A percentile compares a stretch with the other conserved stretches of the same genome.
phyloP scores from a whole-genome alignment of 1,284 basidiomycete species.

The Puccinia novopanici region DNA sequence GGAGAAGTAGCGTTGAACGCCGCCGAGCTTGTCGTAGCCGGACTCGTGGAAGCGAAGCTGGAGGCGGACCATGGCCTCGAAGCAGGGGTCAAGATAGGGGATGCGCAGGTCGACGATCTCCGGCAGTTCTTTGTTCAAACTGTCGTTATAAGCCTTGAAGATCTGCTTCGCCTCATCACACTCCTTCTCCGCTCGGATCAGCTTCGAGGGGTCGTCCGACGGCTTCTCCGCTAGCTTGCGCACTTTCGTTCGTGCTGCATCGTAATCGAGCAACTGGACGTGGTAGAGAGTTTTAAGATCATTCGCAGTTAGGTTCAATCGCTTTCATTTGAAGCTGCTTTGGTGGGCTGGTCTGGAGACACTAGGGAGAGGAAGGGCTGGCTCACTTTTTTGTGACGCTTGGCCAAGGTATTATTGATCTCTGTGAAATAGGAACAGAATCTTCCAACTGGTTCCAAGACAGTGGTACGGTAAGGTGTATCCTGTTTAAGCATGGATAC shows the following conservation, averaged over 20 bases:
- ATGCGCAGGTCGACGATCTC: slow-evolving; percentile 90
- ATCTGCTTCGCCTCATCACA: slow-evolving; percentile 89
- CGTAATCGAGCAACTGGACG: slow-evolving; percentile 85
- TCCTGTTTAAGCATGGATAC: slow-evolving; percentile 66
- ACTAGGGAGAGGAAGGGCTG: neutral
- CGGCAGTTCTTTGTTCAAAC: slow-evolving; percentile 86
- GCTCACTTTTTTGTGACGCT: slow-evolving; percentile 90
- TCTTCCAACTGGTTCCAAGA: slow-evolving; percentile 88
- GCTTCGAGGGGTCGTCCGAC: slow-evolving; percentile 84
- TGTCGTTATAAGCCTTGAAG: slow-evolving; percentile 88
- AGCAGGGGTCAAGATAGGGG: slow-evolving; percentile 96
- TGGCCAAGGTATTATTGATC: slow-evolving; percentile 89
- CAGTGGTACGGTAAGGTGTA: slow-evolving; percentile 86
- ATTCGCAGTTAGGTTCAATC: neutral
- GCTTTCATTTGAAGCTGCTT: neutral
- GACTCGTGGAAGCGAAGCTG: slow-evolving; percentile 96
- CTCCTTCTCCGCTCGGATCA: slow-evolving; percentile 87
- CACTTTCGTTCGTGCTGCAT: slow-evolving; percentile 81
- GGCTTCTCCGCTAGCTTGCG: slow-evolving; percentile 91
- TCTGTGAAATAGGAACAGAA: slow-evolving; percentile 93
- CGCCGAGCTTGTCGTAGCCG: slow-evolving; percentile 94
- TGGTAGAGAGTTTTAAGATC: neutral
- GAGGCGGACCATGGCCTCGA: slow-evolving; percentile 93
- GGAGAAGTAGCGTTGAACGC: slow-evolving; percentile 92
- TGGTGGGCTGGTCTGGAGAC: no score